These are phyloP conservation scores for Termitomyces sp. DNA, from an alignment of 768 basidiomycete genomes.

Conservation along the genomic window DNA sequence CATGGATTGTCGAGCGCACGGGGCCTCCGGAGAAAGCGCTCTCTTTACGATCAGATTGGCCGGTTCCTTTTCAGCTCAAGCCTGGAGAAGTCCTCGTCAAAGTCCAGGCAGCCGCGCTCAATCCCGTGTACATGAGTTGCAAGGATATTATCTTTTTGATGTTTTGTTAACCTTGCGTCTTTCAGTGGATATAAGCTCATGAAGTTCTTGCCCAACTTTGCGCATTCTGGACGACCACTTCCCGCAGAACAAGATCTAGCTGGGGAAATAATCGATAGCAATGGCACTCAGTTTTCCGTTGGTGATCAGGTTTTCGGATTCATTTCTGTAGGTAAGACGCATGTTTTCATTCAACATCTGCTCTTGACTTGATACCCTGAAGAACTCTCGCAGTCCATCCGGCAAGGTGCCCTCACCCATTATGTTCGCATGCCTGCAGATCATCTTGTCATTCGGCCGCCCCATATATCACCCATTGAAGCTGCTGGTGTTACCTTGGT, in stretches of 20 bases:
- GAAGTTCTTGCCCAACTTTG: slow-evolving; percentile 37
- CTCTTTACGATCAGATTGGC: slow-evolving; percentile 27
- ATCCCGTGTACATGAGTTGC: slow-evolving; percentile 48
- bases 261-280: slow-evolving; percentile 53
- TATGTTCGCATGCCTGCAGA: slow-evolving; percentile 44
- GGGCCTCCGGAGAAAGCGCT: slow-evolving; percentile 29
- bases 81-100: slow-evolving; percentile 29
- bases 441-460: slow-evolving; percentile 37
- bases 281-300: slow-evolving; percentile 41
- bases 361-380: not conserved
- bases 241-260: slow-evolving; percentile 58
- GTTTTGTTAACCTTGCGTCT: not conserved
- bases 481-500: slow-evolving; percentile 60
- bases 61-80: slow-evolving; percentile 27
- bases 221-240: slow-evolving; percentile 38
- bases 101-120: slow-evolving; percentile 47
- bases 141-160: not conserved
- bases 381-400: slow-evolving; percentile 26
- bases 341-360: not conserved
- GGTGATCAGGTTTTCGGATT: slow-evolving; percentile 67
- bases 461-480: slow-evolving; percentile 43
- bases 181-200: slow-evolving; percentile 57
- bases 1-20: slow-evolving; percentile 29
- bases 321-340: slow-evolving; percentile 27
- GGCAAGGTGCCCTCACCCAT: slow-evolving; percentile 54